Base-by-base conservation (phyloP, 352 stramenopile species). In the Pythium chondricola region DNA sequence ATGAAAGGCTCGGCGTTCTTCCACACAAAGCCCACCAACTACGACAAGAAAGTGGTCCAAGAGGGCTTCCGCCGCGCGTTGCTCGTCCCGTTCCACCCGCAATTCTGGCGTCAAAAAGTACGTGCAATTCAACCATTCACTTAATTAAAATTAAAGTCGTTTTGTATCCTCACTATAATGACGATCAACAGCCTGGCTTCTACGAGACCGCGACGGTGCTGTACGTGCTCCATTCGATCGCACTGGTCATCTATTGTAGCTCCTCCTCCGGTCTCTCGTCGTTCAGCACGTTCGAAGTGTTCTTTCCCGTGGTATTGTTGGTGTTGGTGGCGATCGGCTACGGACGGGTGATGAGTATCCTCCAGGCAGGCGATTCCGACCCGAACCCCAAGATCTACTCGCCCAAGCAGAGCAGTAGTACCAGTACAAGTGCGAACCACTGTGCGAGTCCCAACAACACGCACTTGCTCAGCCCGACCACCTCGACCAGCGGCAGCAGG, bases 1-100 rank as follows among this genome's bases (percentile, higher is more conserved):
- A 90, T 93, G 47, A 93, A 93, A 74, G 82, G 79, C 33, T 93
- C 82, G 20, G 79, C 78, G 20, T 80, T 90, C 24, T 93, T 93
- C 56, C 78, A 93, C 49, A 93, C 82, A 41, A 93, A 93, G 48
- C 76, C 82, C 6, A 74, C 78, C 4, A 85, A 77, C 43, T 77
- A 93, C 45, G 80, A 93, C 68, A 75, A 76, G 44, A 85, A 87
- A 42, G 59, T 90, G 13, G 73, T 90, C 14, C 75, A 88, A 46
- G 63, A 90, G 62, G 82, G 74, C 36, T 67, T 90, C 33, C 62
- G 46, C 6, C 72, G 77, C 32, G 76, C 71, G n/a, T 58, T 93
- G 17, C 76, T 90, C 25, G 53, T 90, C 42, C 82, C 82, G 9
- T 84, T 90, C 43, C 70, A 88, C 37, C 61, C 66, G 14, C 63